Base-by-base conservation (phyloP, 108 stramenopile species). In the Asterionellopsis glacialis region DNA sequence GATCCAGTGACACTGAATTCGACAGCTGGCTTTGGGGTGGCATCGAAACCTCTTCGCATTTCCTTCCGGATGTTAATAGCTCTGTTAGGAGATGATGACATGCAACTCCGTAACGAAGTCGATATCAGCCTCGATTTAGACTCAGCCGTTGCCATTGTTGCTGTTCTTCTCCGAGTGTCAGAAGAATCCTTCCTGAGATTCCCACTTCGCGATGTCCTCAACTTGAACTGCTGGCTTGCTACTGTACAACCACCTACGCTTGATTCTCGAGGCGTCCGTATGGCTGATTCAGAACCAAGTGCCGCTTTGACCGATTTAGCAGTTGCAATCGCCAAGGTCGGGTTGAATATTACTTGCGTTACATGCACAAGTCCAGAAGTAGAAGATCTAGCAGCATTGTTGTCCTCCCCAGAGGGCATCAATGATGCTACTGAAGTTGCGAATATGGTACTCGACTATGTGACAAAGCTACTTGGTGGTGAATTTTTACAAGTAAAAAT, bases 221-320 rank as follows among this genome's bases (percentile, higher is more conserved):
- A 92, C 61, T 12, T 81, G 7, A 59, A 92, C 52, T 92, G 90
- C 59, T 92, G 87, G 87, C 61, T 88, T 15, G 75, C 90, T 47
- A 88, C 81, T 5, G 64, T 88, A 13, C 76, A 79, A 9, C 66
- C 76, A 1, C 85, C 86, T 9, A 41, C 59, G 2, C 73, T 88
- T 7, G 72, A 87, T 43, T 25, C 56, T 21, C 59, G 61, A 28
- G 90, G 90, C 12, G 59, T 85, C 26, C 60, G 78, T 41, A 18
- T 57, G 6, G 73, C 63, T 23, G 55, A 52, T 12, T 45, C 22
- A 23, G 69, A 72, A 41, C 51, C 63, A 11, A 79, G 74, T 51
- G 62, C 81, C 22, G 67, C 64, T 9, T 18, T 91, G 11, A 55
- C 61, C 51, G 52, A 75, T 18, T 18, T 88, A 13, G 56, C 57